Evolutionary conservation across 192 early-diverging fungal genomes (phyloP), one percentile per base, ranked within the genome.

Genomic region (Funneliformis geosporum): DNA sequence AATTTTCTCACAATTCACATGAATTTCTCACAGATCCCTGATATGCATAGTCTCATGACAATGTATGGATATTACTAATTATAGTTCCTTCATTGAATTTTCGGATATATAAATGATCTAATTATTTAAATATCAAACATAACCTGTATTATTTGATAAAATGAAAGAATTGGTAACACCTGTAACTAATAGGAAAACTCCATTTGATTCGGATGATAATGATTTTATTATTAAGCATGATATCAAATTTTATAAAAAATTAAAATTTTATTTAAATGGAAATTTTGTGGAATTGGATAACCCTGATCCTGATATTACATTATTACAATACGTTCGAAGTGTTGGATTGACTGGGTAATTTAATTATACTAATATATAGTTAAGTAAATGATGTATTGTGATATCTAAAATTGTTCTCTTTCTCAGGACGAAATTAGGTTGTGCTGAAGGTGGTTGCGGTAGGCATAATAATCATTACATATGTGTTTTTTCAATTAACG

Each of bases 381-480:
- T 59, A 28, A 46, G 11, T 50, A 0, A 5, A 25, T 5, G 8
- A 47, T 5, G 0, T 11, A 55, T 50, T 16, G 42, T 3, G 5
- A 42, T 28, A 16, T 0, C 33, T 33, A 33, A 33, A 33, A 33
- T 33, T 42, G 43, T 64, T 76, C 27, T 62, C 18, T n/a, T 38
- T 39, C 14, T 60, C n/a, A 79, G 77, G 28, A 93, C 94, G 38
- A 96, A 96, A 83, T 86, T 95, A 23, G 95, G 95, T 28, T 95
- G 94, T 79, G 91, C 89, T 66, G 93, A 93, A 77, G 92, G 93
- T 80, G 92, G 92, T 21, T 93, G 91, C 80, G 92, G 90, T 79
- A 81, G 59, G 84, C 80, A 28, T 21, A 21, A 69, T 33, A 33
- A 33, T 2, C 33, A 33, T 55, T 6, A 55, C 18, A 55, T 21